Percentiles rank a stretch among this genome's conserved stretches.
These are phyloP conservation scores for Linum lewisii DNA, from an alignment of 345 rosid genomes.

Conservation along the genomic window DNA sequence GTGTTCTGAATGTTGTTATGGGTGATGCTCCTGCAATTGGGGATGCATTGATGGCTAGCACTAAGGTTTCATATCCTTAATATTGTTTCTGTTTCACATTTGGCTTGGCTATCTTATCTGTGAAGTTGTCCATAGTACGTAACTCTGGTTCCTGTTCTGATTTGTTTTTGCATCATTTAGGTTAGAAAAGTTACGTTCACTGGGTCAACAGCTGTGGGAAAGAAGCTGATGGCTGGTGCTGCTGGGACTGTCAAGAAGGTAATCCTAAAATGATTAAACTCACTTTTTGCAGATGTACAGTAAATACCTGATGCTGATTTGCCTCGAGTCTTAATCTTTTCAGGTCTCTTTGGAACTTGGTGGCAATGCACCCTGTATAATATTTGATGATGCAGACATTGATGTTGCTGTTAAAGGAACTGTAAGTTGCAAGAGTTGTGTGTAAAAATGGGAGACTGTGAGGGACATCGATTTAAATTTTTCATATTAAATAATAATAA, in stretches of 20 bases:
- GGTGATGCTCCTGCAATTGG: conserved; percentile 89
- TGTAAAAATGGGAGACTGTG: background rate
- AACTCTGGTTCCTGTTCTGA: conserved; percentile 5
- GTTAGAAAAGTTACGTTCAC: conserved; percentile 92
- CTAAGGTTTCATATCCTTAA: conserved; percentile 44
- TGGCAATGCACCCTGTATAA: conserved; percentile 95
- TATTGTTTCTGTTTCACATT: conserved; percentile 2
- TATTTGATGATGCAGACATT: conserved; percentile 90
- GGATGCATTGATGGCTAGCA: conserved; percentile 63
- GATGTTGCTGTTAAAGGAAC: conserved; percentile 92
- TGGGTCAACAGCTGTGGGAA: conserved; percentile 95
- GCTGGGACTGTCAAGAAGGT: conserved; percentile 92
- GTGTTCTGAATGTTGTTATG: conserved; percentile 75
- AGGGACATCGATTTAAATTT: no score
- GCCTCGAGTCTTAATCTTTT: conserved; percentile 9
- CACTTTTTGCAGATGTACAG: conserved; percentile 3
- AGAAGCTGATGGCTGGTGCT: conserved; percentile 94
- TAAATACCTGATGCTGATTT: conserved; percentile 12
- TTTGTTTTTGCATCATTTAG: conserved; percentile 31
- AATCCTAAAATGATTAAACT: conserved; percentile 11
- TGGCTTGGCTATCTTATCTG: conserved; percentile 7
- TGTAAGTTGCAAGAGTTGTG: conserved; percentile 36
- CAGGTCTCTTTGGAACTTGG: conserved; percentile 94
- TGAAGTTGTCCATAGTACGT: background rate
- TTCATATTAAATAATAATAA: no score